A percentile compares a stretch with the other conserved stretches of the same genome.
phyloP scores from a whole-genome alignment of 2,329 filamentous ascomycete species.

The Pseudogymnoascus sp. region DNA sequence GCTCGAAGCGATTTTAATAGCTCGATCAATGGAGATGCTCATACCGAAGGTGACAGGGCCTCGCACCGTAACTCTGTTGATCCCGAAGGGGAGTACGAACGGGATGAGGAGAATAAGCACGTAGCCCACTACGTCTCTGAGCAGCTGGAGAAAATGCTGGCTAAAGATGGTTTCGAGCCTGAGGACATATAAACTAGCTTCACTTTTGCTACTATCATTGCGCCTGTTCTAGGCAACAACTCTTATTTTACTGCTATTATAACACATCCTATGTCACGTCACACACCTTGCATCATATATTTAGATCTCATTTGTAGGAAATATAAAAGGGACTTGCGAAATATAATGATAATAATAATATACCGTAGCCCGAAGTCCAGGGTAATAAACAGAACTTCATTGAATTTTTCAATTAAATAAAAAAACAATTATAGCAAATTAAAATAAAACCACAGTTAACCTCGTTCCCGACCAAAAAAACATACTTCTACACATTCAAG shows the following conservation, averaged over 20 bases:
- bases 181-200: neutral
- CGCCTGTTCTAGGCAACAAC: too few species aligned
- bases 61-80: conserved; percentile 38
- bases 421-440: neutral
- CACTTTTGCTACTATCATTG: too few species aligned
- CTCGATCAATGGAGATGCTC: conserved; percentile 39
- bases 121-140: conserved; percentile 75
- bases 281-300: neutral
- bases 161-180: conserved; percentile 30
- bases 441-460: neutral
- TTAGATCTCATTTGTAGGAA: conserved; percentile 2
- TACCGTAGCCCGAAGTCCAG: too few species aligned
- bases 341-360: neutral
- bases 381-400: neutral
- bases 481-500: neutral
- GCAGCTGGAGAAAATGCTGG: conserved; percentile 66
- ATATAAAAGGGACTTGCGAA: neutral
- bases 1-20: conserved; percentile 68
- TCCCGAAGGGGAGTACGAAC: conserved; percentile 42
- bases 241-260: too few species aligned
- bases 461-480: neutral
- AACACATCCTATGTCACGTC: too few species aligned
- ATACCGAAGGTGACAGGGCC: conserved; percentile 32
- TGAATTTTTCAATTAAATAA: neutral
- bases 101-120: conserved; percentile 54